phyloP scores from a whole-genome alignment of 176 grass and related monocot species.

The Bolboschoenus planiculmis region DNA sequence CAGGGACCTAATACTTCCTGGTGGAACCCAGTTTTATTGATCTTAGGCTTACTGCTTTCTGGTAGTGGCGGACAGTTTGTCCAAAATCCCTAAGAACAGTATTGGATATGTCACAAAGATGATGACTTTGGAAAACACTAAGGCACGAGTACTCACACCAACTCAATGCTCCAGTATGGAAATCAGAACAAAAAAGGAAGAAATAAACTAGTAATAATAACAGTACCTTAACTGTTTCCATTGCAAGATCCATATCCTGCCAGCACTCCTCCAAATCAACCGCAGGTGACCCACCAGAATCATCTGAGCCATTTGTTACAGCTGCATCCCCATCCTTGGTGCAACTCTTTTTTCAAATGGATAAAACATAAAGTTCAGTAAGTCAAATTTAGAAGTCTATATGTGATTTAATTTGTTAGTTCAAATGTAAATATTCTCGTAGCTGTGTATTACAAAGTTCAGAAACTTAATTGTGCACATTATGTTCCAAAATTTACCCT shows the following conservation, averaged over 20 bases:
- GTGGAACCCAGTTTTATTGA: background rate
- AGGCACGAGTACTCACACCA: background rate
- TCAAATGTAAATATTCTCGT: background rate
- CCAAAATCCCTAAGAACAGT: background rate
- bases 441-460: background rate
- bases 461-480: background rate
- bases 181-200: background rate
- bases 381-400: background rate
- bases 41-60: background rate
- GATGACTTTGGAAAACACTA: background rate
- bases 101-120: slow-evolving; percentile 11
- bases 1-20: background rate
- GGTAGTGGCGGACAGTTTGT: background rate
- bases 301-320: background rate
- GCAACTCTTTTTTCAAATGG: background rate
- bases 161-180: background rate
- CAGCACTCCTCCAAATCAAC: slow-evolving; percentile 54
- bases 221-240: slow-evolving; percentile 54
- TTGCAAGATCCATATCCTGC: slow-evolving; percentile 60
- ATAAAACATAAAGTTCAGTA: background rate
- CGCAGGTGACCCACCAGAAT: background rate
- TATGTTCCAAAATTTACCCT: background rate
- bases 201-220: background rate
- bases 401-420: background rate
- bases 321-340: background rate